phyloP scores from a whole-genome alignment of 306 rosid genomes.

The Corylus heterophylla region DNA sequence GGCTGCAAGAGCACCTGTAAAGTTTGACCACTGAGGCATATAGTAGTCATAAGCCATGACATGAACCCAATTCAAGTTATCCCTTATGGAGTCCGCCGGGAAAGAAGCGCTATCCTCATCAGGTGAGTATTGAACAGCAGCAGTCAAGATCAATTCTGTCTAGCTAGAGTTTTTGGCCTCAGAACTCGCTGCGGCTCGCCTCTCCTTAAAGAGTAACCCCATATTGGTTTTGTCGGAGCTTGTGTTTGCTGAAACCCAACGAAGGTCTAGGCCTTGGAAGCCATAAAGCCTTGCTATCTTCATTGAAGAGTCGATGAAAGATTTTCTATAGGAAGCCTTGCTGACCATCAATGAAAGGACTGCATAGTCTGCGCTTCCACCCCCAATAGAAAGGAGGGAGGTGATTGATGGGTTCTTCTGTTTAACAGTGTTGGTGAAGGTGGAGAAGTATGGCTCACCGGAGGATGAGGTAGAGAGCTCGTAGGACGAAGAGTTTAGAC shows the following conservation, averaged over 20 bases:
- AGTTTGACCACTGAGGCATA: neutral
- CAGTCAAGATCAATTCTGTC: slow-evolving; percentile 27
- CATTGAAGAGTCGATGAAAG: slow-evolving; percentile 40
- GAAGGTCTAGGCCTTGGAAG: slow-evolving; percentile 42
- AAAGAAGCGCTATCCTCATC: neutral
- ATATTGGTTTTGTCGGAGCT: slow-evolving; percentile 31
- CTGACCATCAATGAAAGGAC: slow-evolving; percentile 16
- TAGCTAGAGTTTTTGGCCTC: slow-evolving; percentile 21
- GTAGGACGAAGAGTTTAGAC: too few species aligned
- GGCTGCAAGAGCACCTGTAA: slow-evolving; percentile 30
- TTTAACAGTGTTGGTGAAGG: too few species aligned
- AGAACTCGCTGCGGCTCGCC: slow-evolving; percentile 28
- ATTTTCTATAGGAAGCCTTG: slow-evolving; percentile 20
- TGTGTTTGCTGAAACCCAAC: slow-evolving; percentile 23
- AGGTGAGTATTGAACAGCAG: slow-evolving; percentile 6
- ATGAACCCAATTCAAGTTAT: slow-evolving; percentile 44
- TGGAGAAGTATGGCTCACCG: too few species aligned
- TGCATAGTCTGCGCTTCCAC: neutral
- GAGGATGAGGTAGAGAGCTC: too few species aligned
- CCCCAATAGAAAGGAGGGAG: too few species aligned
- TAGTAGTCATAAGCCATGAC: slow-evolving; percentile 29
- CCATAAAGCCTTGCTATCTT: slow-evolving; percentile 29
- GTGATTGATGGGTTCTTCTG: too few species aligned
- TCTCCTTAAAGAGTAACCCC: slow-evolving; percentile 34
- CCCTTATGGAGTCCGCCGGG: slow-evolving; percentile 29